phyloP scores from a whole-genome alignment of 805 yeast species.

The Phaffomyces thermotolerans region DNA sequence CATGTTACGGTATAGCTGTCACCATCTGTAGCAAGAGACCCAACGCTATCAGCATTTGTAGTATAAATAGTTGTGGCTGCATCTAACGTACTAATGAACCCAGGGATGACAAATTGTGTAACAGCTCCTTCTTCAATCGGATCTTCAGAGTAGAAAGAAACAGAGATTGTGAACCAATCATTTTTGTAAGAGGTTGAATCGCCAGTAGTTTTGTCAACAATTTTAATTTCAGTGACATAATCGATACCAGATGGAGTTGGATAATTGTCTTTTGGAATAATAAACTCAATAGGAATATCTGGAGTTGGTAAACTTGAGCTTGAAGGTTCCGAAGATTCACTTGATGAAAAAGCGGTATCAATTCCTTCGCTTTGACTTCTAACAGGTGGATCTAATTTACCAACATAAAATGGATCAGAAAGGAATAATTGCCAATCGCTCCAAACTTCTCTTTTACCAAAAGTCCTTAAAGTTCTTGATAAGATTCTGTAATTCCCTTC shows the following conservation, averaged over 20 bases:
- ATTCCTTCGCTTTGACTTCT: not conserved
- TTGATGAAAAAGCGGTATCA: not conserved
- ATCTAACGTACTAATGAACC: not conserved
- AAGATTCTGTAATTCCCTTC: conserved; percentile 9
- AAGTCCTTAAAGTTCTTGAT: conserved; percentile 7
- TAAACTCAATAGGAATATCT: not conserved
- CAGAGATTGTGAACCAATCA: conserved; percentile 4
- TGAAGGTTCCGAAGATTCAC: not conserved
- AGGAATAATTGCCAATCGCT: conserved; percentile 10
- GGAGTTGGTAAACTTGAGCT: not conserved
- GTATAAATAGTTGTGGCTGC: not conserved
- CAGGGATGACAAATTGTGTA: conserved; percentile 6
- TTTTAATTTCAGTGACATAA: conserved; percentile 3
- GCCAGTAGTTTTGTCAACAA: conserved; percentile 1
- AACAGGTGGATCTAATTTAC: not conserved
- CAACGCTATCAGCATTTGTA: not conserved
- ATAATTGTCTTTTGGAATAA: not conserved
- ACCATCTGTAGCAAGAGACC: not conserved
- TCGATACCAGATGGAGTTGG: conserved; percentile 6
- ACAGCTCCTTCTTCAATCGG: conserved; percentile 7
- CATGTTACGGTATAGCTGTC: conserved; percentile 1
- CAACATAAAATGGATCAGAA: conserved; percentile 5
- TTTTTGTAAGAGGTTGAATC: not conserved
- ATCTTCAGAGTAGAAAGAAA: not conserved
- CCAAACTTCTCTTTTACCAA: conserved; percentile 4